A percentile compares a stretch with the other conserved stretches of the same genome.
Conservation (phyloP, 2,329 filamentous ascomycete genomes). For the Colletotrichum tamarilloi region DNA sequence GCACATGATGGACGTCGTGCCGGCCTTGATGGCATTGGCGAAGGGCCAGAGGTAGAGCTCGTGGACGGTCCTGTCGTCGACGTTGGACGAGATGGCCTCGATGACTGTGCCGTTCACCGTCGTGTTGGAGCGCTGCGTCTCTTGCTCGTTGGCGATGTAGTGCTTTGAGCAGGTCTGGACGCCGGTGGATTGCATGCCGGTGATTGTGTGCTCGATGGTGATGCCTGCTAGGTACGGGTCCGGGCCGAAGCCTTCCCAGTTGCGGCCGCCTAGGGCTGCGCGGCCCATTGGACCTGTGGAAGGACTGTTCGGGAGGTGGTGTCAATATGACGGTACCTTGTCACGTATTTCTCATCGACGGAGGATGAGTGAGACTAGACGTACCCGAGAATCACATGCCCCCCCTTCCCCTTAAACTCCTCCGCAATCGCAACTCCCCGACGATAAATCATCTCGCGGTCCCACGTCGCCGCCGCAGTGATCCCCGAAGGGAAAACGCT, state of each 20-base stretch:
- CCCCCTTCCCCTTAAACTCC: constrained; percentile 77
- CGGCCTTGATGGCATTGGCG: not conserved
- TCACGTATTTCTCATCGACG: not conserved
- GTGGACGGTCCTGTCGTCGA: not conserved
- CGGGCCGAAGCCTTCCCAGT: not conserved
- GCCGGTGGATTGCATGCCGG: not conserved
- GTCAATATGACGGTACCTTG: not conserved
- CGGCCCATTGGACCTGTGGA: not conserved
- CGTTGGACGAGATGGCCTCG: not conserved
- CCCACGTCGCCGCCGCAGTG: constrained; percentile 79
- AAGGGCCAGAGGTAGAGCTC: not conserved
- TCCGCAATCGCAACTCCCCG: constrained; percentile 77
- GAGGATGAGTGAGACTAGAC: not conserved
- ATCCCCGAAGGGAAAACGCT: constrained; percentile 76
- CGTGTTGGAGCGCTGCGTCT: not conserved
- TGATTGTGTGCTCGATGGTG: not conserved
- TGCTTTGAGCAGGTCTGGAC: not conserved
- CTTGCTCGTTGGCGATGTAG: not conserved
- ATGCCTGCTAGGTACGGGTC: not conserved
- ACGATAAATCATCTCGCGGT: constrained; percentile 72
- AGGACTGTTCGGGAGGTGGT: not conserved
- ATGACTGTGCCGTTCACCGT: not conserved
- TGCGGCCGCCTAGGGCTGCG: not conserved
- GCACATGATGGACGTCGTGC: not conserved
- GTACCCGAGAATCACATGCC: not conserved